A percentile compares a stretch with the other conserved stretches of the same genome.
phyloP scores from a whole-genome alignment of 2,329 filamentous ascomycete genomes.

The Ophiostoma sp. region DNA sequence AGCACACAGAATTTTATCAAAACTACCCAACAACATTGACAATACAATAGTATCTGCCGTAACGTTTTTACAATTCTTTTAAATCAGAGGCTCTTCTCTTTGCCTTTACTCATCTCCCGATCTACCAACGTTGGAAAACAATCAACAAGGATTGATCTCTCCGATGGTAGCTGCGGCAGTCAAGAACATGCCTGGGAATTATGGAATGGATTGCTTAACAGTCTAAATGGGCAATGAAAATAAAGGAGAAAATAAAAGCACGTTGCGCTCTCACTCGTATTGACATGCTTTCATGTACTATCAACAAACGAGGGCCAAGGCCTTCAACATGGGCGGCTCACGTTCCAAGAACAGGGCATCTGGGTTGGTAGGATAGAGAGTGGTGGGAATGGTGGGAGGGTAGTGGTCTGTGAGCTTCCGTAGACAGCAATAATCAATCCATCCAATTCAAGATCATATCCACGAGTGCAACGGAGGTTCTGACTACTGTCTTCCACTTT shows the following conservation, averaged over 20 bases:
- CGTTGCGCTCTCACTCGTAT: background rate
- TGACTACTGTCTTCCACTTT: background rate
- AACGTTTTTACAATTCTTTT: background rate
- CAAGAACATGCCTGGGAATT: background rate
- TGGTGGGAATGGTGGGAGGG: background rate
- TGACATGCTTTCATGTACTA: background rate
- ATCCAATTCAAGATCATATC: background rate
- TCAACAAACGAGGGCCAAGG: background rate
- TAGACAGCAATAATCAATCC: background rate
- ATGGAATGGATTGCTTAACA: background rate
- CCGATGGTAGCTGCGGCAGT: background rate
- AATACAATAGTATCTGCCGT: background rate
- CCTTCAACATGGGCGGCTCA: background rate
- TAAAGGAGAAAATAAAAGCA: background rate
- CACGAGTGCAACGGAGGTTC: too few species aligned
- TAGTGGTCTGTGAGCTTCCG: background rate
- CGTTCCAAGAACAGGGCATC: conserved; percentile 19
- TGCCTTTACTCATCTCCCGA: background rate
- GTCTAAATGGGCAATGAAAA: background rate
- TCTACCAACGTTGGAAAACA: background rate
- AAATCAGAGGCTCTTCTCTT: background rate
- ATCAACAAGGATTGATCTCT: conserved; percentile 16
- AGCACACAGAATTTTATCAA: too few species aligned
- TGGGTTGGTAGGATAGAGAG: background rate
- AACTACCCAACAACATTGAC: background rate